Conservation (phyloP, 2,329 filamentous ascomycete genomes). For the Phialophora tarda region DNA sequence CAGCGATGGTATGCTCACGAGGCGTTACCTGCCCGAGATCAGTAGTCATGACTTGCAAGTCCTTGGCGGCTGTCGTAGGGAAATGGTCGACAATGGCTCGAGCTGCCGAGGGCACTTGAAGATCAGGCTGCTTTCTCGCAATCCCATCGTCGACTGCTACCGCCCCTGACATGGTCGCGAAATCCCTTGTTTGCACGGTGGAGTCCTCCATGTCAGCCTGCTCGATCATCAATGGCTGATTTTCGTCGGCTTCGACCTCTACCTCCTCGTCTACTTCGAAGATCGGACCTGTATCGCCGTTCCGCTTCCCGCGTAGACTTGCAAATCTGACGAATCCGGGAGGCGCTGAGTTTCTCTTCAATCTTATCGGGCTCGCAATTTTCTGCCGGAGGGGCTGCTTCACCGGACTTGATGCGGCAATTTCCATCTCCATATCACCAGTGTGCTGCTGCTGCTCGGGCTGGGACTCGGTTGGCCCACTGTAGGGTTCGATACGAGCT, state of each 20-base stretch:
- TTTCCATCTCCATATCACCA: slow-evolving; percentile 10
- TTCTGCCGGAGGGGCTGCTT: slow-evolving; percentile 5
- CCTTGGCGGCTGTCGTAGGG: background rate
- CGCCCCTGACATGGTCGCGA: slow-evolving; percentile 1
- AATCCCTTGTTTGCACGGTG: background rate
- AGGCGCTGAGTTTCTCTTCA: slow-evolving; percentile 30
- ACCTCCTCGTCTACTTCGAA: slow-evolving; percentile 31
- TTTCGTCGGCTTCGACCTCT: slow-evolving; percentile 15
- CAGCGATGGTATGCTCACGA: slow-evolving; percentile 1
- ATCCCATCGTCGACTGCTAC: slow-evolving; percentile 9
- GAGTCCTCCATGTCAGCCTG: background rate
- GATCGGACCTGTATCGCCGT: slow-evolving; percentile 24
- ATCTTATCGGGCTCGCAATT: slow-evolving; percentile 22
- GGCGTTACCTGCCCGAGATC: background rate
- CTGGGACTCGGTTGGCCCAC: slow-evolving; percentile 7
- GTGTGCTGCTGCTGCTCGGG: slow-evolving; percentile 14
- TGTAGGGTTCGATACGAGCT: slow-evolving; percentile 33
- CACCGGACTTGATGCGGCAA: slow-evolving; percentile 12
- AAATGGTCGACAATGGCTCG: slow-evolving; percentile 15
- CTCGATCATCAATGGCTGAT: slow-evolving; percentile 18
- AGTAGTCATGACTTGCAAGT: background rate
- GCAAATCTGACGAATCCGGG: slow-evolving; percentile 35
- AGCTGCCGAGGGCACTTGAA: slow-evolving; percentile 9
- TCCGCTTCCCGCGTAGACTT: slow-evolving; percentile 35
- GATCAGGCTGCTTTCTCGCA: background rate